A percentile compares a stretch with the other conserved stretches of the same genome.
Evolutionary conservation across 257 asterid genomes (phyloP).

Genomic region (Solanum bukasovii): DNA sequence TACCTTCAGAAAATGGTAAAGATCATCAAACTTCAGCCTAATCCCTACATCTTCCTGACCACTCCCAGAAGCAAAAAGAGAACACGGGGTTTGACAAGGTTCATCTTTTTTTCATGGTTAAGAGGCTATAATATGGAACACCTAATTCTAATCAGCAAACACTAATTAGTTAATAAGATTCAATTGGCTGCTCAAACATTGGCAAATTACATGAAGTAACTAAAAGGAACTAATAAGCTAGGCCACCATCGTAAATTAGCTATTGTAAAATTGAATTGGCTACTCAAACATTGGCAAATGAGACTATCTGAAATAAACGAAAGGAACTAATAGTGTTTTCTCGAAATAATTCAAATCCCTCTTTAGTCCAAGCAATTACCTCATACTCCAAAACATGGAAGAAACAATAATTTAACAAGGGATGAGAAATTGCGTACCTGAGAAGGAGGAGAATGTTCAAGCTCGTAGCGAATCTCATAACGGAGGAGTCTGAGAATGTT

Average conservation of each 20-base stretch:
- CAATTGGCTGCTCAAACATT: neutral
- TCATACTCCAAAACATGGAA: neutral
- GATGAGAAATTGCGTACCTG: constrained; percentile 27
- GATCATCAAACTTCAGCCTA: neutral
- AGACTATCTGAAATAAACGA: neutral
- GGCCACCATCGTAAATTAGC: neutral
- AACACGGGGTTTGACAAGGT: neutral
- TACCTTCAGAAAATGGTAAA: neutral
- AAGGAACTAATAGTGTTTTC: neutral
- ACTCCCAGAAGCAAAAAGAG: neutral
- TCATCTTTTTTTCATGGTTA: neutral
- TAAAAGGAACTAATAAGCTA: neutral
- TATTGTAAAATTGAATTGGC: neutral
- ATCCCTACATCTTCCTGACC: neutral
- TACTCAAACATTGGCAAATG: neutral
- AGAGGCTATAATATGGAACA: neutral
- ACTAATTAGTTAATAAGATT: neutral
- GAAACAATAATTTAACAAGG: neutral
- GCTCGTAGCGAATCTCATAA: constrained; percentile 62
- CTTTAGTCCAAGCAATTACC: neutral
- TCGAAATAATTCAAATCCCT: neutral
- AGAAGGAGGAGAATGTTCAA: constrained; percentile 44
- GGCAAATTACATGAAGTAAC: neutral
- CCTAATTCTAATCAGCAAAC: neutral
- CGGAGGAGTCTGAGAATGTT: constrained; percentile 72